phyloP scores from a whole-genome alignment of 2,329 filamentous ascomycete genomes.

The Paecilomyces niveus region DNA sequence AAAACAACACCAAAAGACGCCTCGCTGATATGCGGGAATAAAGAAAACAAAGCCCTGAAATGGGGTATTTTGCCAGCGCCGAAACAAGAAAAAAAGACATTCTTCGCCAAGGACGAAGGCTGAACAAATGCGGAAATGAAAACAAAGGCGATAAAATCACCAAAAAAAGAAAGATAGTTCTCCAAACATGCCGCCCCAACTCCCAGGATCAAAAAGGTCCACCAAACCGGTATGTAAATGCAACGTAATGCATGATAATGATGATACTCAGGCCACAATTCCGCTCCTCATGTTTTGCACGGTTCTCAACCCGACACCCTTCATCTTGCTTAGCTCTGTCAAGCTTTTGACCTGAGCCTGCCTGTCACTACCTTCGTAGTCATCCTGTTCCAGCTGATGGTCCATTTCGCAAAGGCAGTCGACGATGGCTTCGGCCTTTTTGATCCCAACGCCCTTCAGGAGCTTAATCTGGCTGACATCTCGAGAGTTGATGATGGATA shows the following conservation, averaged over 20 bases:
- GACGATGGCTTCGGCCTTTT: slow-evolving; percentile 43
- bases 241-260: not conserved
- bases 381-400: slow-evolving; percentile 13
- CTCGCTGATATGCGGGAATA: not conserved
- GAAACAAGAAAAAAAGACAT: not conserved
- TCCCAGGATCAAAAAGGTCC: not conserved
- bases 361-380: slow-evolving; percentile 12
- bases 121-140: no score
- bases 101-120: not conserved
- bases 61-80: not conserved
- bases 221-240: not conserved
- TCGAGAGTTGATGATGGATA: slow-evolving; percentile 40
- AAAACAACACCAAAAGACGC: not conserved
- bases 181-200: not conserved
- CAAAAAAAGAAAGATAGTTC: not conserved
- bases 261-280: slow-evolving; percentile 22
- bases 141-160: not conserved
- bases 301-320: slow-evolving; percentile 38
- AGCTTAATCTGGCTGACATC: slow-evolving; percentile 40
- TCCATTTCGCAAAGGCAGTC: slow-evolving; percentile 40
- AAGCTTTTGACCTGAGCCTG: slow-evolving; percentile 31
- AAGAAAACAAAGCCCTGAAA: not conserved
- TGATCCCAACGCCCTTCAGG: slow-evolving; percentile 40
- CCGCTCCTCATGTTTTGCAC: slow-evolving; percentile 43
- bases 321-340: slow-evolving; percentile 34